A percentile compares a stretch with the other conserved stretches of the same genome.
These are phyloP conservation scores for Phytophthora syringae DNA, from an alignment of 352 stramenopile species.

Conservation along the genomic window DNA sequence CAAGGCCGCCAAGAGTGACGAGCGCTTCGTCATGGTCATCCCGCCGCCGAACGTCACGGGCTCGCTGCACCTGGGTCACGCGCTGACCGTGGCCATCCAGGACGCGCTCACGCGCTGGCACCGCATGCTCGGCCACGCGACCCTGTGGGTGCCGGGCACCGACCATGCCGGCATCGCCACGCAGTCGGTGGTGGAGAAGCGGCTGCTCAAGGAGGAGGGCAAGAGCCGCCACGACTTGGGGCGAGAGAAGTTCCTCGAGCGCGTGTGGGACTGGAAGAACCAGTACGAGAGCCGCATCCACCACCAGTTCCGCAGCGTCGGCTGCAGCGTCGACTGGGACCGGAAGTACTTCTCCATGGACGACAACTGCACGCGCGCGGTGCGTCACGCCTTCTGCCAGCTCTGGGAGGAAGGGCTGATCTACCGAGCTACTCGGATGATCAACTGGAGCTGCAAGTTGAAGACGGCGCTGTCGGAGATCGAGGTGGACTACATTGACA, in stretches of 20 bases:
- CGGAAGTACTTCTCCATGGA: slow-evolving; percentile 99
- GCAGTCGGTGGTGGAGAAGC: slow-evolving; percentile 93
- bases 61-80: slow-evolving; percentile 98
- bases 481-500: slow-evolving; percentile 99
- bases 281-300: slow-evolving; percentile 89
- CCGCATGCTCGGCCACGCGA: slow-evolving; percentile 97
- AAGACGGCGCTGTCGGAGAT: slow-evolving; percentile 97
- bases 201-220: slow-evolving; percentile 84
- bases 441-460: slow-evolving; percentile 99
- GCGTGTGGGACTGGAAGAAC: slow-evolving; percentile 98
- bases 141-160: slow-evolving; percentile 97
- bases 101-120: slow-evolving; percentile 98
- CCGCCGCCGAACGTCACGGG: slow-evolving; percentile 87
- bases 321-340: slow-evolving; percentile 97
- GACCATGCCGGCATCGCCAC: slow-evolving; percentile 99
- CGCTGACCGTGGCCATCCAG: slow-evolving; percentile 98
- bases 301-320: slow-evolving; percentile 91
- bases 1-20: slow-evolving; percentile 69
- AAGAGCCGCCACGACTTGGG: slow-evolving; percentile 90
- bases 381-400: slow-evolving; percentile 97
- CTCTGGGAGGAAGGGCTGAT: slow-evolving; percentile 94
- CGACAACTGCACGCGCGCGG: slow-evolving; percentile 96
- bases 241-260: slow-evolving; percentile 94
- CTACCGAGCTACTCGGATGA: slow-evolving; percentile 98
- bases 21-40: slow-evolving; percentile 98